These are phyloP conservation scores for Xylaria intraflava DNA, from an alignment of 495 filamentous ascomycete species.

Conservation along the genomic window DNA sequence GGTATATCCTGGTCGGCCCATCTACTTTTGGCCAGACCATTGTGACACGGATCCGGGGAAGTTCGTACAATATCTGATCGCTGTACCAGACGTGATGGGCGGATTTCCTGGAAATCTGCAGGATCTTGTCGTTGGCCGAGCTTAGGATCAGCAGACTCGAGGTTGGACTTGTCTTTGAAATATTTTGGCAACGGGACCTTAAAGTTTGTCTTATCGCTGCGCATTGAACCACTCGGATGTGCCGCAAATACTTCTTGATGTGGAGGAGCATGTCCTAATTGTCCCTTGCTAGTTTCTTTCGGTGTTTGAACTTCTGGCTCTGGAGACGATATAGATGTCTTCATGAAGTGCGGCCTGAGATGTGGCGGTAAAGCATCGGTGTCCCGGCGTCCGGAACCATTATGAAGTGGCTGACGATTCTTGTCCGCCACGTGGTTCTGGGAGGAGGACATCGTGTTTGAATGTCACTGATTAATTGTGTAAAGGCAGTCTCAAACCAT, in stretches of 20 bases:
- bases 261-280: not conserved
- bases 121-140: too few species aligned
- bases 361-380: not conserved
- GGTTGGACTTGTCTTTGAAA: not conserved
- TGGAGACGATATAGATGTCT: not conserved
- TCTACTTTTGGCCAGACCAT: not conserved
- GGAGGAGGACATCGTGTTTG: not conserved
- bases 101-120: not conserved
- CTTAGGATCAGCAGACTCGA: too few species aligned
- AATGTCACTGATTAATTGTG: not conserved
- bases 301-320: not conserved
- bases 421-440: not conserved
- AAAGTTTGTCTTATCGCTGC: not conserved
- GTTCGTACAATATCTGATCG: not conserved
- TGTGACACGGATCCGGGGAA: not conserved
- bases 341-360: not conserved
- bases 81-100: not conserved
- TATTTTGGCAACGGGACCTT: not conserved
- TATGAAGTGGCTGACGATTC: slow-evolving; percentile 1
- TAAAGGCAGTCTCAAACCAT: not conserved
- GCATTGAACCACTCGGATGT: not conserved
- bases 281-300: not conserved
- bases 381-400: not conserved
- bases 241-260: not conserved
- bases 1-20: not conserved